These are phyloP conservation scores for Artemisia argyi DNA, from an alignment of 129 eudicot genomes.

Conservation along the genomic window DNA sequence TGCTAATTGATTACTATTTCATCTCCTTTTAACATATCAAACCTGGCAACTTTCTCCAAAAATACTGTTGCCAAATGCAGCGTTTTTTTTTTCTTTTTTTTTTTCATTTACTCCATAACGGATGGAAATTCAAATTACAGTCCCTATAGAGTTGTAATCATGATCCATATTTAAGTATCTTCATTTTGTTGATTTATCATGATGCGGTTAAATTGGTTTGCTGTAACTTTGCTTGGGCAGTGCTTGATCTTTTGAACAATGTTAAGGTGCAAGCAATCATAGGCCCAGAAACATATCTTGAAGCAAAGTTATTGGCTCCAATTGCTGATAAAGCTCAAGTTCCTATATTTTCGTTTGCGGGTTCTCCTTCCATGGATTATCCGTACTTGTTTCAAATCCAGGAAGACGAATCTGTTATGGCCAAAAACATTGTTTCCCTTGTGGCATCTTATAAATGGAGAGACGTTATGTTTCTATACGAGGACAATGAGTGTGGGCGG, in stretches of 20 bases:
- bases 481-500: constrained; percentile 24
- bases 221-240: constrained; percentile 15
- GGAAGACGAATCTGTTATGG: constrained; percentile 29
- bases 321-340: constrained; percentile 36
- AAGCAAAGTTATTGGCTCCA: constrained; percentile 28
- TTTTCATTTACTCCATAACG: background rate
- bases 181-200: background rate
- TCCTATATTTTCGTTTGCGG: constrained; percentile 35
- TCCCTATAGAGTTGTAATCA: background rate
- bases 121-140: background rate
- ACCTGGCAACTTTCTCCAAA: background rate
- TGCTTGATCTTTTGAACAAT: constrained; percentile 38
- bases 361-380: constrained; percentile 17
- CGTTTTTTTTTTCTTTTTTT: too few species aligned
- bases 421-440: constrained; percentile 34
- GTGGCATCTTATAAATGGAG: constrained; percentile 37
- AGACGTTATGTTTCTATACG: constrained; percentile 20
- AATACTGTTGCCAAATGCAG: background rate
- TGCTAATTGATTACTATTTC: background rate
- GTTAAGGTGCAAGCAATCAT: constrained; percentile 37
- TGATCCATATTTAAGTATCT: background rate
- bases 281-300: constrained; percentile 32
- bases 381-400: constrained; percentile 38
- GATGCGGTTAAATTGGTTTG: background rate
- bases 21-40: background rate